Base-by-base conservation (phyloP, 345 rosid genomes). In the Lepidium aucheri region DNA sequence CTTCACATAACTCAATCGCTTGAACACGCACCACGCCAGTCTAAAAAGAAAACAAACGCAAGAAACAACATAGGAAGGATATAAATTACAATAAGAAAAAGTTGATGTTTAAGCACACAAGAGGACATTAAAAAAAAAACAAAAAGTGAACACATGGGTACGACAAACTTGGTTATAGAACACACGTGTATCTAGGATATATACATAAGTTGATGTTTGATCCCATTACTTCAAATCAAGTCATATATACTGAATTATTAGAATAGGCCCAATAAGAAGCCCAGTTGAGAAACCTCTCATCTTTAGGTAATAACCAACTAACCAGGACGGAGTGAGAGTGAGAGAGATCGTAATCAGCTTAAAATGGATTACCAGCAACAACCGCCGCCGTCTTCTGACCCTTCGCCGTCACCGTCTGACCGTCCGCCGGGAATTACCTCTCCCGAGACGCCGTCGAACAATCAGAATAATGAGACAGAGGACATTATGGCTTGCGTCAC, bases 401-500 rank as follows among this genome's bases (percentile, higher is more conserved):
- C 76, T 10, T 72, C 65, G 9, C 60, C 72, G 55, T 65, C 71
- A 9, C 47, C 76, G 11, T 36, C 67, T 5, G 67, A 73, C 0
- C 67, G 41, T 42, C 67, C 13, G 0, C 28, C 55, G 34, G 50
- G 82, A 79, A 55, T 43, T 2, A 34, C 46, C n/a, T 45, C 73
- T 26, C 73, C 81, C 28, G 81, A 72, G 55, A 64, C 66, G 22
- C 76, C 76, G 1, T 67, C 82, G 12, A 63, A 74, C 3, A 79
- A 50, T 41, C 54, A 72, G 4, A 80, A 74, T 11, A n/a, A 68
- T 58, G 72, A 80, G 3, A 75, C 68, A 30, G 95, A 88, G 6
- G 92, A 90, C 62, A 86, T 88, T 79, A 54, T 88, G 56, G 81
- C 81, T 3, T 87, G 89, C 43, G 99, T 90, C 62, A 81, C 80